Evolutionary conservation across 805 yeast species (phyloP).

Genomic region (Saturnispora gosingensis): DNA sequence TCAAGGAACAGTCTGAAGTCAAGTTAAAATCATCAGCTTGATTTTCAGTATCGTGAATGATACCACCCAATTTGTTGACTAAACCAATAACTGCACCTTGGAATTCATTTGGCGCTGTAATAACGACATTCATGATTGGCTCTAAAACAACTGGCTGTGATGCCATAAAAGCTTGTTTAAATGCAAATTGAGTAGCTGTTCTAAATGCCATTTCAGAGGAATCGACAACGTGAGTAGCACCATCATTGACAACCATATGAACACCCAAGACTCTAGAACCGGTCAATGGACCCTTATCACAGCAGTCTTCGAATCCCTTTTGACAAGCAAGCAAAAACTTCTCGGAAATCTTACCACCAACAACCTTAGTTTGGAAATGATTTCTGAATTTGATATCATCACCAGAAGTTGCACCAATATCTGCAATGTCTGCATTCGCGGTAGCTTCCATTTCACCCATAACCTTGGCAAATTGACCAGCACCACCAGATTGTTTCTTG

Average conservation of each 20-base stretch:
- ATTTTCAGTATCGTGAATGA: conserved; percentile 89
- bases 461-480: conserved; percentile 97
- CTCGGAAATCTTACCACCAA: conserved; percentile 96
- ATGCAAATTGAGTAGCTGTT: conserved; percentile 86
- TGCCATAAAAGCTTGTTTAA: conserved; percentile 78
- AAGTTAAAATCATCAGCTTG: conserved; percentile 91
- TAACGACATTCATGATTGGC: conserved; percentile 91
- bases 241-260: conserved; percentile 90
- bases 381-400: conserved; percentile 39
- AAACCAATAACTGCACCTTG: conserved; percentile 90
- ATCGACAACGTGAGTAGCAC: conserved; percentile 95
- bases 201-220: conserved; percentile 93
- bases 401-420: conserved; percentile 21
- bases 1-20: conserved; percentile 92
- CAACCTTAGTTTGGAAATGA: conserved; percentile 74
- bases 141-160: conserved; percentile 86
- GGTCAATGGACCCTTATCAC: conserved; percentile 92
- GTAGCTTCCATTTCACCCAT: conserved; percentile 59
- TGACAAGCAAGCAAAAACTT: conserved; percentile 90
- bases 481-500: conserved; percentile 98
- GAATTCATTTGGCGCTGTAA: conserved; percentile 93
- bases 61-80: conserved; percentile 84
- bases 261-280: conserved; percentile 94
- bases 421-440: conserved; percentile 44
- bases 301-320: conserved; percentile 90